These are phyloP conservation scores for Atkinsonella texensis DNA, from an alignment of 2,329 filamentous ascomycete species.

Conservation along the genomic window DNA sequence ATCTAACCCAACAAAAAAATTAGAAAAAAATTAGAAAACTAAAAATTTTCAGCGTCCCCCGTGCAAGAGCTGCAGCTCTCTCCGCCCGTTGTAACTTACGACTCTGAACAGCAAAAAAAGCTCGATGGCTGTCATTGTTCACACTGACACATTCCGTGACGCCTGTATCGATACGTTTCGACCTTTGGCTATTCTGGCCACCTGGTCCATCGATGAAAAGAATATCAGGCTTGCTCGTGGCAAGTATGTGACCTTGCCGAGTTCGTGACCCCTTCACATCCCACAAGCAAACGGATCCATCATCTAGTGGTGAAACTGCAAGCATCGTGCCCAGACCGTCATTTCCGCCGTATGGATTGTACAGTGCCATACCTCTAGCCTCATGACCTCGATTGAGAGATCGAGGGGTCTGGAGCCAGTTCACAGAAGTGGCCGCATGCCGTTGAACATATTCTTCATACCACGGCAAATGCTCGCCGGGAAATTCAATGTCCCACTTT, in stretches of 20 bases:
- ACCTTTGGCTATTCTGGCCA: constrained; percentile 31
- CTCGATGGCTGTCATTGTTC: constrained; percentile 52
- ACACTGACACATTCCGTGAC: constrained; percentile 77
- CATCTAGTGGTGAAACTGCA: constrained; percentile 68
- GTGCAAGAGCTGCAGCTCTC: neutral
- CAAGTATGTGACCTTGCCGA: constrained; percentile 50
- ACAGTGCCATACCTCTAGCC: constrained; percentile 61
- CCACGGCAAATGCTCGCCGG: constrained; percentile 63
- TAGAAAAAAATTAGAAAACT: too few relatives aligned
- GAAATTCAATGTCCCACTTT: constrained; percentile 74
- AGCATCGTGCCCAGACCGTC: constrained; percentile 32
- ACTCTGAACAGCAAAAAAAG: constrained; percentile 70
- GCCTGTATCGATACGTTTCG: constrained; percentile 57
- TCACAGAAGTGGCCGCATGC: constrained; percentile 58
- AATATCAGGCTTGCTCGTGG: constrained; percentile 53
- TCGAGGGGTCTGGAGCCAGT: constrained; percentile 61
- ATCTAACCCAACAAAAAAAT: constrained; percentile 17
- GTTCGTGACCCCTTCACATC: constrained; percentile 49
- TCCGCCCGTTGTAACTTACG: constrained; percentile 29
- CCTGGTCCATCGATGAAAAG: constrained; percentile 45
- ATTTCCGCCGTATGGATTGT: constrained; percentile 39
- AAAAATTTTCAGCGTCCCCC: too few relatives aligned
- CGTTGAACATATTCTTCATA: constrained; percentile 83
- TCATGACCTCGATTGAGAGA: constrained; percentile 37
- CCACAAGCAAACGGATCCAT: constrained; percentile 83